phyloP scores from a whole-genome alignment of 2,329 filamentous ascomycete species.

The Monosporascus ibericus region DNA sequence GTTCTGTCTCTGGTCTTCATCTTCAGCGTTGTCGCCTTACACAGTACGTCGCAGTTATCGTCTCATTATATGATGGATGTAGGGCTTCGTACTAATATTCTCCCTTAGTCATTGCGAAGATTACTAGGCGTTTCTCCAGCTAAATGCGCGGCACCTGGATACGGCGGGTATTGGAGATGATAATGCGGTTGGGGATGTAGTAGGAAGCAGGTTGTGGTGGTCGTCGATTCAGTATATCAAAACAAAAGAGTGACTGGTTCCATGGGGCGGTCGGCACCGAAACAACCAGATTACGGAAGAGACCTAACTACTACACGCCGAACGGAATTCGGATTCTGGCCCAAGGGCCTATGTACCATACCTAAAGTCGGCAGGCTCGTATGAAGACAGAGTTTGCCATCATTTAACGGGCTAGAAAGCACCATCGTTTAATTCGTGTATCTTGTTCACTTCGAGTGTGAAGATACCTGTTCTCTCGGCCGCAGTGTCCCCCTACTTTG shows the following conservation, averaged over 20 bases:
- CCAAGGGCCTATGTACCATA: constrained; percentile 20
- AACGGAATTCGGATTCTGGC: constrained; percentile 6
- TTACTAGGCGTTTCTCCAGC: constrained; percentile 80
- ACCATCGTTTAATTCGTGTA: no score
- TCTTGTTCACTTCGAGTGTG: constrained; percentile 1
- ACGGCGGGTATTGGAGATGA: neutral
- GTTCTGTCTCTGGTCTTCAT: constrained; percentile 97
- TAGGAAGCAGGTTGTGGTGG: neutral
- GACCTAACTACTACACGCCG: constrained; percentile 4
- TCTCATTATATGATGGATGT: neutral
- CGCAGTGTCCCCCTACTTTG: no score
- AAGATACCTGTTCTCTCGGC: neutral
- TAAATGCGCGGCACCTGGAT: constrained; percentile 27
- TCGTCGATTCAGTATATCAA: neutral
- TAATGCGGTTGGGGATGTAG: no score
- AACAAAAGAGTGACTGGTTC: no score
- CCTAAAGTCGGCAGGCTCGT: constrained; percentile 15
- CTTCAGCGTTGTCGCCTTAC: constrained; percentile 94
- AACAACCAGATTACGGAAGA: constrained; percentile 4
- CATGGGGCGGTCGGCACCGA: constrained; percentile 2
- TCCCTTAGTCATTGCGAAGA: constrained; percentile 80
- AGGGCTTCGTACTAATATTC: constrained; percentile 10
- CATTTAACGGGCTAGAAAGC: constrained; percentile 1
- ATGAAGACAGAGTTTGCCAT: constrained; percentile 16
- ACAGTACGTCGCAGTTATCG: constrained; percentile 61